Evolutionary conservation across 257 asterid genomes (phyloP).

Genomic region (Lantana camara): DNA sequence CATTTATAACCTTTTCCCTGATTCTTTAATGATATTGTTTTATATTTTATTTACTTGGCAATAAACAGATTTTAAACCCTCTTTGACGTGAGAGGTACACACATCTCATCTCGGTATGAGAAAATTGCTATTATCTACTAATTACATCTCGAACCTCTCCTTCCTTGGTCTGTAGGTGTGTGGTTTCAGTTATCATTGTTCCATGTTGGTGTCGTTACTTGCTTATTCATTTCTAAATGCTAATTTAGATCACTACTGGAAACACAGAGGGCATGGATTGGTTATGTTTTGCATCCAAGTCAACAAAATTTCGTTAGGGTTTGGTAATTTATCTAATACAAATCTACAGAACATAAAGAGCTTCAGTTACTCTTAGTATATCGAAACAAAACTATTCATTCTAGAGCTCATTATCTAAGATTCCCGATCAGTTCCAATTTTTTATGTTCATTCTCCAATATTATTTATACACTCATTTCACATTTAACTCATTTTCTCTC

Average conservation of each 20-base stretch:
- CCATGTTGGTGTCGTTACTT: background rate
- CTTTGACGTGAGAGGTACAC: too few relatives aligned
- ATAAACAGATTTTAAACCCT: too few relatives aligned
- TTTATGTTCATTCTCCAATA: background rate
- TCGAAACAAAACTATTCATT: slow-evolving; percentile 6
- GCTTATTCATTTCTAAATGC: slow-evolving; percentile 1
- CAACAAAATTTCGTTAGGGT: background rate
- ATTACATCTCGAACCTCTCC: too few relatives aligned
- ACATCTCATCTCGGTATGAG: too few relatives aligned
- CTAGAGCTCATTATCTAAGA: slow-evolving; percentile 15
- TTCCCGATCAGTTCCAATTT: background rate
- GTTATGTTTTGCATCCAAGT: slow-evolving; percentile 10
- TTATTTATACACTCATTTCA: background rate
- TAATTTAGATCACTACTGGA: slow-evolving; percentile 1
- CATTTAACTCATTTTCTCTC: slow-evolving; percentile 16
- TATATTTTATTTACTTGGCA: too few relatives aligned
- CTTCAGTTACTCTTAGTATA: slow-evolving; percentile 15
- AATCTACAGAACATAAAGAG: background rate
- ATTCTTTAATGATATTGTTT: too few relatives aligned
- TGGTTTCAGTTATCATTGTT: too few relatives aligned
- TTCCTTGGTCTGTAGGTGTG: too few relatives aligned
- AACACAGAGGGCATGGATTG: background rate
- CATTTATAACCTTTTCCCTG: too few relatives aligned
- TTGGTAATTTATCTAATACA: slow-evolving; percentile 2
- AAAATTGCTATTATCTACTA: too few relatives aligned